phyloP scores from a whole-genome alignment of 73 alveolate species.

The Paramecium sexaurelia region DNA sequence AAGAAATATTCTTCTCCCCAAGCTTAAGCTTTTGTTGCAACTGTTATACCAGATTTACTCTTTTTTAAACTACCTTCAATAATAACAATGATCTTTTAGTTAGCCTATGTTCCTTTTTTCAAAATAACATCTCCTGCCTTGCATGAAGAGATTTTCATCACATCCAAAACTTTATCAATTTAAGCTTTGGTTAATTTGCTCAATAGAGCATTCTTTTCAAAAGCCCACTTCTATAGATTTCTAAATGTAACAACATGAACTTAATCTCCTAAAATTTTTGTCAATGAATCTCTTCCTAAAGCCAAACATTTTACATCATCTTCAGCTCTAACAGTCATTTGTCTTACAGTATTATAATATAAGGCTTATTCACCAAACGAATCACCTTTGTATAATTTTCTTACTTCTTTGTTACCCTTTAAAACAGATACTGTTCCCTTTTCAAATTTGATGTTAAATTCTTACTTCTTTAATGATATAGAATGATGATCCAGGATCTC shows the following conservation, averaged over 20 bases:
- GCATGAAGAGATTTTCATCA: conserved; percentile 61
- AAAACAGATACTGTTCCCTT: conserved; percentile 55
- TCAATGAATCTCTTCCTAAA: conserved; percentile 68
- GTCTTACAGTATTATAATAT: conserved; percentile 36
- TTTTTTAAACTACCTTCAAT: conserved; percentile 65
- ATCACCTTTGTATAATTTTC: conserved; percentile 53
- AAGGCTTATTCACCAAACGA: conserved; percentile 68
- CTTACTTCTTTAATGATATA: conserved; percentile 61
- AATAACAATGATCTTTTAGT: conserved; percentile 57
- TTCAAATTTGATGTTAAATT: neutral
- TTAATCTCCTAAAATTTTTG: conserved; percentile 67
- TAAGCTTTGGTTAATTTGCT: conserved; percentile 56
- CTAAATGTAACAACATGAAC: conserved; percentile 67
- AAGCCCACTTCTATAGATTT: conserved; percentile 67
- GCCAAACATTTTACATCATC: conserved; percentile 69
- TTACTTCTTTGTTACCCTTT: conserved; percentile 66
- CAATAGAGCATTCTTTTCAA: conserved; percentile 53
- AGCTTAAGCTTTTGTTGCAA: conserved; percentile 65
- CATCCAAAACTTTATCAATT: conserved; percentile 66
- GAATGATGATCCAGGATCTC: conserved; percentile 61
- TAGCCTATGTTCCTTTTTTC: conserved; percentile 68
- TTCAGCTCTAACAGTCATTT: conserved; percentile 62
- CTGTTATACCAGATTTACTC: conserved; percentile 62
- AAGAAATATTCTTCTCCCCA: conserved; percentile 69
- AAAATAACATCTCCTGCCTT: conserved; percentile 68